A percentile compares a stretch with the other conserved stretches of the same genome.
These are phyloP conservation scores for Ophidiomyces ophidiicola DNA, from an alignment of 2,329 filamentous ascomycete genomes.

Conservation along the genomic window DNA sequence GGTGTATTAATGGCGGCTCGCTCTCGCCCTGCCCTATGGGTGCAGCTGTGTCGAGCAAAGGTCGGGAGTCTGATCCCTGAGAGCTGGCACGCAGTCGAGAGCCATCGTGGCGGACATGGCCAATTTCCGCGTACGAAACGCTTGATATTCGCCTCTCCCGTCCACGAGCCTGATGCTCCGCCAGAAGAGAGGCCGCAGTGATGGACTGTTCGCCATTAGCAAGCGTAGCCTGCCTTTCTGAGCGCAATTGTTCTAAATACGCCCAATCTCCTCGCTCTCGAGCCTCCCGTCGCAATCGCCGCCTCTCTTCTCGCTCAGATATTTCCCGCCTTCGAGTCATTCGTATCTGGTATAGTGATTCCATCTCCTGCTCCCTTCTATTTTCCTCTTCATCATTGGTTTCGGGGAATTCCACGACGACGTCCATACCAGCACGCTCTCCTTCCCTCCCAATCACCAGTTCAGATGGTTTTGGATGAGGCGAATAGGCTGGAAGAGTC, in stretches of 20 bases:
- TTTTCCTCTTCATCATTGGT: slow-evolving; percentile 66
- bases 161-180: slow-evolving; percentile 34
- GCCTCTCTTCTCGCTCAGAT: slow-evolving; percentile 64
- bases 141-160: slow-evolving; percentile 37
- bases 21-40: slow-evolving; percentile 22
- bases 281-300: slow-evolving; percentile 58
- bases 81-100: slow-evolving; percentile 37
- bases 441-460: slow-evolving; percentile 77
- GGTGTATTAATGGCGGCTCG: slow-evolving; percentile 20
- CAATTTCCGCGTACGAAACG: slow-evolving; percentile 37
- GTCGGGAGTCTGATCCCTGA: slow-evolving; percentile 37
- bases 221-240: slow-evolving; percentile 43
- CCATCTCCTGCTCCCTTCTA: slow-evolving; percentile 81
- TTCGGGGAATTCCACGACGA: slow-evolving; percentile 74
- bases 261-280: slow-evolving; percentile 56
- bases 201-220: slow-evolving; percentile 27
- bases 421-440: slow-evolving; percentile 81
- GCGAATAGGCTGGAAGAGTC: slow-evolving; percentile 77
- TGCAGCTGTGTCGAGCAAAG: slow-evolving; percentile 31
- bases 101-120: slow-evolving; percentile 39
- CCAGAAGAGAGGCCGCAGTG: slow-evolving; percentile 29
- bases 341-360: slow-evolving; percentile 79
- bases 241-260: slow-evolving; percentile 52
- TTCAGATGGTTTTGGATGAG: slow-evolving; percentile 60
- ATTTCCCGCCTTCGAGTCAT: slow-evolving; percentile 61